Conservation (phyloP, 116 monocot species). For the Dioscorea cayenensis region DNA sequence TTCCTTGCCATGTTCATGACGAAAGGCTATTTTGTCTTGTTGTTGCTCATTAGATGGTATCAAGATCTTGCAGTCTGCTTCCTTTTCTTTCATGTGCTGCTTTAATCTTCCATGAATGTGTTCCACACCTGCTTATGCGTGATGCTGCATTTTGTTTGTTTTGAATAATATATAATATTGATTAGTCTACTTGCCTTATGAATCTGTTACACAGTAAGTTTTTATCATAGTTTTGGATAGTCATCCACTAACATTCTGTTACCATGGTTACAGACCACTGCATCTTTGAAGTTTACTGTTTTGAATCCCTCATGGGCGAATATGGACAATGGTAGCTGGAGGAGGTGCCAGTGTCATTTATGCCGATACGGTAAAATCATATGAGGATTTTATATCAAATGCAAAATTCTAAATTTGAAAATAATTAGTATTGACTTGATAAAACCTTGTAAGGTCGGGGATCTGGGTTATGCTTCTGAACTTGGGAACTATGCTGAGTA, state of each 20-base stretch:
- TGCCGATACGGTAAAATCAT: slow-evolving; percentile 51
- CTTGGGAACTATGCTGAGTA: slow-evolving; percentile 71
- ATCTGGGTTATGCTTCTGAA: slow-evolving; percentile 62
- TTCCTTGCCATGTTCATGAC: too few species aligned
- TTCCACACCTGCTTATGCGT: too few species aligned
- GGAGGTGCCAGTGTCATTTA: slow-evolving; percentile 80
- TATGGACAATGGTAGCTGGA: slow-evolving; percentile 88
- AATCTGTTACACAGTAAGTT: too few species aligned
- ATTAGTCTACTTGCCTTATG: too few species aligned
- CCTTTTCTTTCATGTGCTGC: too few species aligned
- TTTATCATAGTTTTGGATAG: not conserved
- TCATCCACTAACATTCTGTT: not conserved
- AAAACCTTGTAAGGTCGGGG: slow-evolving; percentile 43
- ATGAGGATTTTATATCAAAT: not conserved
- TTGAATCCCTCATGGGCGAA: slow-evolving; percentile 59
- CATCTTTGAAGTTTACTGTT: slow-evolving; percentile 67
- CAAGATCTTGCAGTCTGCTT: too few species aligned
- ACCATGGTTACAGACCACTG: slow-evolving; percentile 43
- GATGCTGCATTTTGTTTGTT: too few species aligned
- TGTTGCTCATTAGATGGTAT: too few species aligned
- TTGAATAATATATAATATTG: too few species aligned
- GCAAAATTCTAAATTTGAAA: not conserved
- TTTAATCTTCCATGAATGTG: too few species aligned
- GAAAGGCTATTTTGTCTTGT: too few species aligned
- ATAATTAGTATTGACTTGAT: not conserved